These are phyloP conservation scores for Cercospora sp. DNA, from an alignment of 2,329 filamentous ascomycete genomes.

Conservation along the genomic window DNA sequence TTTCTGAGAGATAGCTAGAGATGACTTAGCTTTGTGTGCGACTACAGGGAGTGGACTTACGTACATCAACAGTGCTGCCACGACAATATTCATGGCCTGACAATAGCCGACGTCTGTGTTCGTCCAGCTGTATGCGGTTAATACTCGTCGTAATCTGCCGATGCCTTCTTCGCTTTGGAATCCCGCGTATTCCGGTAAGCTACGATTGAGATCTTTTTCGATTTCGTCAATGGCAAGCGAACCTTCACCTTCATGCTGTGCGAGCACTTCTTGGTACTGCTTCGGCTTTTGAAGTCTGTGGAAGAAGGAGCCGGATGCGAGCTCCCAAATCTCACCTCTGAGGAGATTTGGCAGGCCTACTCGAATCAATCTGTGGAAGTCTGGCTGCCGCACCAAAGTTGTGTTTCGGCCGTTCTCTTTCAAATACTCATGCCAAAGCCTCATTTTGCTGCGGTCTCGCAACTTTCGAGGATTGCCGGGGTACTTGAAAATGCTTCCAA, in stretches of 20 bases:
- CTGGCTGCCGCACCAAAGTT: constrained; percentile 89
- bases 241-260: constrained; percentile 78
- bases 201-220: constrained; percentile 95
- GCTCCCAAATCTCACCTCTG: constrained; percentile 92
- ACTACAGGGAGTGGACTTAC: constrained; percentile 34
- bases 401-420: constrained; percentile 88
- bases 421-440: constrained; percentile 94
- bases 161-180: constrained; percentile 98
- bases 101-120: constrained; percentile 96
- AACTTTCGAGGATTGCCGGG: constrained; percentile 93
- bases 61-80: constrained; percentile 89
- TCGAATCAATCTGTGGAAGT: constrained; percentile 94
- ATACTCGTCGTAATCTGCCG: constrained; percentile 78
- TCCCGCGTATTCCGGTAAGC: constrained; percentile 92
- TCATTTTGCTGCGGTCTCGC: constrained; percentile 93
- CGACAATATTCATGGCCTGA: constrained; percentile 99
- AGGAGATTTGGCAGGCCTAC: constrained; percentile 92
- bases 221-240: constrained; percentile 98
- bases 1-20: constrained; percentile 83
- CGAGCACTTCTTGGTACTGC: constrained; percentile 78
- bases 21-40: constrained; percentile 28
- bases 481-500: constrained; percentile 91
- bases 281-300: constrained; percentile 82
- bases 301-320: constrained; percentile 88
- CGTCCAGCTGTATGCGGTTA: constrained; percentile 97